phyloP scores from a whole-genome alignment of 495 filamentous ascomycete genomes.

The Penicillium argentinense region DNA sequence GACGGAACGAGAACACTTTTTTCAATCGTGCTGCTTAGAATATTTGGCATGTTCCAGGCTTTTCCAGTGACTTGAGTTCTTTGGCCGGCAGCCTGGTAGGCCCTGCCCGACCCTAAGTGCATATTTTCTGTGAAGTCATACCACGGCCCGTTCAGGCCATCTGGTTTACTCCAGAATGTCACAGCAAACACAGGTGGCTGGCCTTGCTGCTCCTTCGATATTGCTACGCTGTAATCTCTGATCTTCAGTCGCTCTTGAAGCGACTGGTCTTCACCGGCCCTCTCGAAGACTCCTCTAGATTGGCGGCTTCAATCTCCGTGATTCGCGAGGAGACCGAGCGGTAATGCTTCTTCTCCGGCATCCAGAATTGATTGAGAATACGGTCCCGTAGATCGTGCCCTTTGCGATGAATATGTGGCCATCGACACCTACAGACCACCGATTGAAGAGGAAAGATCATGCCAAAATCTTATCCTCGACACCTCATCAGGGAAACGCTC shows the following conservation, averaged over 20 bases:
- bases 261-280: slow-evolving; percentile 1
- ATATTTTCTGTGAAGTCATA: slow-evolving; percentile 10
- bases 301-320: slow-evolving; percentile 18
- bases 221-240: slow-evolving; percentile 10
- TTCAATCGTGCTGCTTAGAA: background rate
- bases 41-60: background rate
- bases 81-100: no score
- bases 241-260: slow-evolving; percentile 15
- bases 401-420: slow-evolving; percentile 18
- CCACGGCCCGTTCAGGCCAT: slow-evolving; percentile 7
- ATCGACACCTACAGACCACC: slow-evolving; percentile 25
- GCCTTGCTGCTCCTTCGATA: background rate
- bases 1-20: no score
- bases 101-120: background rate
- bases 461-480: slow-evolving; percentile 9
- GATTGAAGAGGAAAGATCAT: slow-evolving; percentile 21
- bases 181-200: slow-evolving; percentile 2
- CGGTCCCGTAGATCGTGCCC: slow-evolving; percentile 14
- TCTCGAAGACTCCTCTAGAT: background rate
- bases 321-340: slow-evolving; percentile 20
- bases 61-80: background rate
- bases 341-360: slow-evolving; percentile 13
- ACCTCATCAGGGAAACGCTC: slow-evolving; percentile 9
- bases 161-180: slow-evolving; percentile 12
- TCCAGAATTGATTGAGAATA: slow-evolving; percentile 11